phyloP scores from a whole-genome alignment of 495 filamentous ascomycete species.

The Alectoria sarmentosa region DNA sequence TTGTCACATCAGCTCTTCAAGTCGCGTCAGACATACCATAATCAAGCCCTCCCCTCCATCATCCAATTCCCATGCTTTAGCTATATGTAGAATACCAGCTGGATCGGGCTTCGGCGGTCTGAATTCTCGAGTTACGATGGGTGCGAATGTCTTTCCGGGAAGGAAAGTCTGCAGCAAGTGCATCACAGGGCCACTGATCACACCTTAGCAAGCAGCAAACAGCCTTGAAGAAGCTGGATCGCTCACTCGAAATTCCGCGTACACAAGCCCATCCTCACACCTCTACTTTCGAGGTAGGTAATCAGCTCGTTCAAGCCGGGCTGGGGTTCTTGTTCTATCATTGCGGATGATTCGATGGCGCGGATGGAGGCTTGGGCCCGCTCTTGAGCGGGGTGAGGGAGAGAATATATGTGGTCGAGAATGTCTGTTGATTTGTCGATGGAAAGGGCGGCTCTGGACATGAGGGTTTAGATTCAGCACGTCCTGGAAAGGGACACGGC shows the following conservation, averaged over 20 bases:
- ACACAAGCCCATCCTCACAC: conserved; percentile 73
- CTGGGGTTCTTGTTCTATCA: conserved; percentile 71
- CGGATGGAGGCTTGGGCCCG: conserved; percentile 68
- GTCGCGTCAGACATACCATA: conserved; percentile 38
- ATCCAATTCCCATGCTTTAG: conserved; percentile 59
- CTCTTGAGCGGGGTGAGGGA: conserved; percentile 53
- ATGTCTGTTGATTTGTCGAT: conserved; percentile 73
- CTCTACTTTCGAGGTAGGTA: conserved; percentile 62
- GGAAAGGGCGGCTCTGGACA: conserved; percentile 45
- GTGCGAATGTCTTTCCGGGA: conserved; percentile 56
- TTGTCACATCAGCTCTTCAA: conserved; percentile 8
- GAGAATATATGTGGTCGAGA: conserved; percentile 73
- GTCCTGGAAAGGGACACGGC: not conserved
- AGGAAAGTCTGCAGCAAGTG: conserved; percentile 74
- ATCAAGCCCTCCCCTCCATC: conserved; percentile 46
- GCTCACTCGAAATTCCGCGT: conserved; percentile 86
- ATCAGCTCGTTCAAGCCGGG: conserved; percentile 69
- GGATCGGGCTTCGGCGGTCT: conserved; percentile 81
- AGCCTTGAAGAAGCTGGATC: not conserved
- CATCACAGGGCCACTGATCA: conserved; percentile 48
- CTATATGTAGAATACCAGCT: conserved; percentile 80
- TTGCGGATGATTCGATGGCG: conserved; percentile 69
- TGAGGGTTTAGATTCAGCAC: not conserved
- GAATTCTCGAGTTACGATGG: conserved; percentile 83
- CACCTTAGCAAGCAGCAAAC: not conserved